These are phyloP conservation scores for Podaxis pistillaris DNA, from an alignment of 768 basidiomycete species.

Conservation along the genomic window DNA sequence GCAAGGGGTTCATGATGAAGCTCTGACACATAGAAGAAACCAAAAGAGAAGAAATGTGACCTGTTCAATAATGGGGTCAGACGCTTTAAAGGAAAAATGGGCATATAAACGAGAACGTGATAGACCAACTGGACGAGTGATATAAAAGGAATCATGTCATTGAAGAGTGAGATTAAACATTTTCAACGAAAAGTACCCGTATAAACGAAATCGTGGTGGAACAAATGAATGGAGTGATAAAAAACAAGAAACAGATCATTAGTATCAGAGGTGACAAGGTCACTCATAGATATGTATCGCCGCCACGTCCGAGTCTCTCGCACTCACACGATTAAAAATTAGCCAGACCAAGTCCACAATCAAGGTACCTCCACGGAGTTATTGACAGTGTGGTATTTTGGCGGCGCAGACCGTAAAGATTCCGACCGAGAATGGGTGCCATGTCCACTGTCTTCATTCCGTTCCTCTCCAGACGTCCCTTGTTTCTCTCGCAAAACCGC, in stretches of 20 bases:
- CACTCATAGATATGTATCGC: not conserved
- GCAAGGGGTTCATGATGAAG: too few species aligned
- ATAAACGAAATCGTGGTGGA: not conserved
- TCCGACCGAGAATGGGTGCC: not conserved
- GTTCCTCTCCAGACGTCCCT: not conserved
- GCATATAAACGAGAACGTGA: not conserved
- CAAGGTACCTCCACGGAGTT: not conserved
- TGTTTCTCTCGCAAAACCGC: constrained; percentile 12
- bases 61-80: too few species aligned
- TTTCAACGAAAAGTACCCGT: not conserved
- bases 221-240: not conserved
- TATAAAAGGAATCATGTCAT: not conserved
- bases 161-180: not conserved
- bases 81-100: not conserved
- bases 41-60: too few species aligned
- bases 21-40: too few species aligned
- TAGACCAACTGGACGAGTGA: too few species aligned
- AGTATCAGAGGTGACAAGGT: not conserved
- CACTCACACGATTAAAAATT: constrained; percentile 3
- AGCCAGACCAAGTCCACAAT: not conserved
- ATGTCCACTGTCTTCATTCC: not conserved
- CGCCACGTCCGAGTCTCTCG: not conserved
- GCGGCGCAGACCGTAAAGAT: not conserved
- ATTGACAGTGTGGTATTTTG: constrained; percentile 7
- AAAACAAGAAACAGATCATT: not conserved